Conservation (phyloP, 441 rosid genomes). For the Bocquillonia castaneifolia region DNA sequence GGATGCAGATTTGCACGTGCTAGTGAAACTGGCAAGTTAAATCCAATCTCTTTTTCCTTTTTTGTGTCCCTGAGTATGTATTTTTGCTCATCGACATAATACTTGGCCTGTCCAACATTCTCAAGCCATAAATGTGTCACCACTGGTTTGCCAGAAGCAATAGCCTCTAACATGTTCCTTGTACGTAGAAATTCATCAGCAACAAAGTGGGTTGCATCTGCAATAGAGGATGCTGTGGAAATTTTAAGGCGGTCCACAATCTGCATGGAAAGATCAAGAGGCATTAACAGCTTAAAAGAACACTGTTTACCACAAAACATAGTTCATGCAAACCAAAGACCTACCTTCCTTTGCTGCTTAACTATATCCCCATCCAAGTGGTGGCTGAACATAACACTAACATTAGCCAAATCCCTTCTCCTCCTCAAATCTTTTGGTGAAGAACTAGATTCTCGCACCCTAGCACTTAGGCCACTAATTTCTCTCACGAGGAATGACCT, state of each 20-base stretch:
- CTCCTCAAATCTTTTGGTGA: conserved; percentile 54
- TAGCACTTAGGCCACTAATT: conserved; percentile 37
- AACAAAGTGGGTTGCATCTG: conserved; percentile 75
- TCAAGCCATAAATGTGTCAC: conserved; percentile 85
- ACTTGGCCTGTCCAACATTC: conserved; percentile 59
- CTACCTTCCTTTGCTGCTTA: conserved; percentile 78
- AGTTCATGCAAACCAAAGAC: conserved; percentile 11
- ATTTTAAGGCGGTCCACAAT: conserved; percentile 60
- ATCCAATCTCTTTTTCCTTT: conserved; percentile 78
- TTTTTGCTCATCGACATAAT: conserved; percentile 63
- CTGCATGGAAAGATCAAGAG: conserved; percentile 32
- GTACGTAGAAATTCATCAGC: conserved; percentile 80
- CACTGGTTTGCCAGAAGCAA: conserved; percentile 79
- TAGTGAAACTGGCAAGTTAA: conserved; percentile 68
- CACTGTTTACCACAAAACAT: conserved; percentile 1
- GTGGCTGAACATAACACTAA: conserved; percentile 74
- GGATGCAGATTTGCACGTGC: conserved; percentile 59
- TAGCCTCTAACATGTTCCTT: conserved; percentile 83
- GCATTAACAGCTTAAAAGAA: conserved; percentile 12
- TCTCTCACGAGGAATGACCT: conserved; percentile 46
- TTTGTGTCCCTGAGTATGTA: conserved; percentile 63
- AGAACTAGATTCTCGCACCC: conserved; percentile 34
- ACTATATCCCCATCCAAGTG: conserved; percentile 69
- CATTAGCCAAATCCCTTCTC: conserved; percentile 56
- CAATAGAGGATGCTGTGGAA: conserved; percentile 49